A percentile compares a stretch with the other conserved stretches of the same genome.
Evolutionary conservation across 345 rosid genomes (phyloP).

Genomic region (Salix arbutifolia): DNA sequence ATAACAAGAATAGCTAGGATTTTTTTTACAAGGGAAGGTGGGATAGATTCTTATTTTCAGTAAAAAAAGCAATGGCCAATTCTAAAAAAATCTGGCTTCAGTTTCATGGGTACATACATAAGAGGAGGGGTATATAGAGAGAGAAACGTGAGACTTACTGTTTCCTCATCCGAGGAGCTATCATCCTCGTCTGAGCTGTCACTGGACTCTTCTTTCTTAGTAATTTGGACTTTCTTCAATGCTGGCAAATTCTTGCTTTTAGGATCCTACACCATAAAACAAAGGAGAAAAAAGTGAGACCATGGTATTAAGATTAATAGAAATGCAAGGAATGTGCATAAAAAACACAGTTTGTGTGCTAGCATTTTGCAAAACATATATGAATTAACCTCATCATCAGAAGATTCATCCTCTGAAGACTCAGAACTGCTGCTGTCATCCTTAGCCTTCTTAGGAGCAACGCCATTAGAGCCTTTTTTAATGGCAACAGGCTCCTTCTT

Average conservation of each 20-base stretch:
- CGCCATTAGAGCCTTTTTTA: slow-evolving; percentile 18
- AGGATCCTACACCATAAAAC: too few relatives aligned
- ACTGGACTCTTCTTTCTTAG: slow-evolving; percentile 12
- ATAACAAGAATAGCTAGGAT: not conserved
- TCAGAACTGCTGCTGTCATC: slow-evolving; percentile 11
- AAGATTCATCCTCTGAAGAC: slow-evolving; percentile 18
- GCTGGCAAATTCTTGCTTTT: not conserved
- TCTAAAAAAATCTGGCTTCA: too few relatives aligned
- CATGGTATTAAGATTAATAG: too few relatives aligned
- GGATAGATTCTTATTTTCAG: too few relatives aligned
- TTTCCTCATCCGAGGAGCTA: slow-evolving; percentile 14
- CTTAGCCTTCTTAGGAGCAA: slow-evolving; percentile 9
- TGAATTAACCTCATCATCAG: slow-evolving; percentile 10
- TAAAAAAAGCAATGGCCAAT: too few relatives aligned
- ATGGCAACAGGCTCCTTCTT: slow-evolving; percentile 16
- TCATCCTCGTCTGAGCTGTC: not conserved
- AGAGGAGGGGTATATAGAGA: not conserved
- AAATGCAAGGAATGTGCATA: too few relatives aligned
- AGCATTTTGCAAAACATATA: too few relatives aligned
- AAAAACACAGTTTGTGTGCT: too few relatives aligned
- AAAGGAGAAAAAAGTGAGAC: too few relatives aligned
- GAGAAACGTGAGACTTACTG: not conserved
- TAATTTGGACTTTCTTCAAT: not conserved
- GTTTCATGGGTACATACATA: not conserved
- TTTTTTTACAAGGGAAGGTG: not conserved